Base-by-base conservation (phyloP, 225 moss, liverwort and hornwort genomes). In the Marchantia paleacea region DNA sequence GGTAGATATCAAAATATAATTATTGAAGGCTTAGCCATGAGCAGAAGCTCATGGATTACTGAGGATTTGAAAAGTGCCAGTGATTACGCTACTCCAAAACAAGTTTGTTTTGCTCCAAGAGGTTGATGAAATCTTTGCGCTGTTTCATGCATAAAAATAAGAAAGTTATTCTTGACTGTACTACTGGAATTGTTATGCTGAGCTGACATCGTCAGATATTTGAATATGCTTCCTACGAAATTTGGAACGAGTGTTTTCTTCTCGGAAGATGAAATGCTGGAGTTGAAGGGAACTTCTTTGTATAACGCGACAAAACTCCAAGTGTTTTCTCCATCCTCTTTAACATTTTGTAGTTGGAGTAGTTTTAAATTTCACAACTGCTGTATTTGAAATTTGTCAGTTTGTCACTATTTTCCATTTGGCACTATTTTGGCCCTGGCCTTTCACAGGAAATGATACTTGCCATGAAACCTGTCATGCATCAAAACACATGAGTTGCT, bases 251-350 rank as follows among this genome's bases (percentile, higher is more conserved):
- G 92, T 61, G 86, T 92, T 48, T 86, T 81, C 68, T 95, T 86
- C 75, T 89, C 92, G 14, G 92, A 90, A 16, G 87, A 95, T 66
- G 97, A 92, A 78, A 75, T 95, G 47, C 60, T 87, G 76, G 95
- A 93, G 86, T 83, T 97, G 85, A 84, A 95, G 82, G 97, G 97
- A 67, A 92, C 95, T 66, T 78, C 89, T 61, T 86, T 97, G 31
- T 92, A 85, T 65, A 85, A 87, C 78, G 97, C 97, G 49, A 95
- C 97, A 28, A 85, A 64, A 78, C 77, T 83, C 30, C 93, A 92
- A 92, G 97, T 64, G 26, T 25, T 64, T 15, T 24, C 64, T 8
- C 0, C 64, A 24, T 52, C 72, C 19, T 52, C 14, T 49, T 51
- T 72, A 10, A 14, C 51, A 51, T 39, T 39, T 39, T 39, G 39